Evolutionary conservation across 2,329 filamentous ascomycete genomes (phyloP).

Genomic region (Metarhizium guizhouense): DNA sequence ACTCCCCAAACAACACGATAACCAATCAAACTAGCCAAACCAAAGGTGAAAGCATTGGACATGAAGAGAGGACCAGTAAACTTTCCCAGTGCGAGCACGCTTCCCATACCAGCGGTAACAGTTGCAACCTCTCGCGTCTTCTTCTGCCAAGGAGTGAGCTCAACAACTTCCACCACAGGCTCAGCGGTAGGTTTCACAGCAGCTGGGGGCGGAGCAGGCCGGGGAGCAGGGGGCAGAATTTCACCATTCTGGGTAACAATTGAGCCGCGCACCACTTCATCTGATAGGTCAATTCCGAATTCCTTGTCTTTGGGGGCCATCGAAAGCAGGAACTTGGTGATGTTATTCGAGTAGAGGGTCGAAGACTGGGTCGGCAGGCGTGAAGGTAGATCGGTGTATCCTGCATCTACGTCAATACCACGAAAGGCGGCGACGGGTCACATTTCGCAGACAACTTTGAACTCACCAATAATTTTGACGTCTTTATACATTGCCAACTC

Average conservation of each 20-base stretch:
- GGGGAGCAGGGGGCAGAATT: conserved; percentile 66
- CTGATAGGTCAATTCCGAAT: conserved; percentile 70
- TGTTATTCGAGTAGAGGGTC: conserved; percentile 88
- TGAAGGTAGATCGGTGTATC: conserved; percentile 82
- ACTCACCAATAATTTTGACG: conserved; percentile 72
- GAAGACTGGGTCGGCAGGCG: conserved; percentile 82
- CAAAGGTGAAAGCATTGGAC: conserved; percentile 79
- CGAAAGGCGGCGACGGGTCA: background rate
- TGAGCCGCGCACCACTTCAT: conserved; percentile 78
- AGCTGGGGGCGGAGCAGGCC: conserved; percentile 50
- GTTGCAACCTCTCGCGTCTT: conserved; percentile 65
- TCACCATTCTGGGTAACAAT: conserved; percentile 75
- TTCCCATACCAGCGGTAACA: conserved; percentile 70
- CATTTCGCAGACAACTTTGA: conserved; percentile 3
- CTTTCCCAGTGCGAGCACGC: conserved; percentile 68
- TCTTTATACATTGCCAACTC: conserved; percentile 63
- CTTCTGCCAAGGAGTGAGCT: conserved; percentile 75
- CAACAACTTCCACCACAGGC: conserved; percentile 43
- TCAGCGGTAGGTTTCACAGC: conserved; percentile 37
- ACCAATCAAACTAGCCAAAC: conserved; percentile 74
- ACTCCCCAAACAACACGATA: conserved; percentile 89
- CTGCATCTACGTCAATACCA: conserved; percentile 21
- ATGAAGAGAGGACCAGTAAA: conserved; percentile 77
- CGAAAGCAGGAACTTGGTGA: conserved; percentile 78
- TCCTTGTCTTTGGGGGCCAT: conserved; percentile 70